Evolutionary conservation across 345 rosid species (phyloP).

Genomic region (Populus pruinosa): DNA sequence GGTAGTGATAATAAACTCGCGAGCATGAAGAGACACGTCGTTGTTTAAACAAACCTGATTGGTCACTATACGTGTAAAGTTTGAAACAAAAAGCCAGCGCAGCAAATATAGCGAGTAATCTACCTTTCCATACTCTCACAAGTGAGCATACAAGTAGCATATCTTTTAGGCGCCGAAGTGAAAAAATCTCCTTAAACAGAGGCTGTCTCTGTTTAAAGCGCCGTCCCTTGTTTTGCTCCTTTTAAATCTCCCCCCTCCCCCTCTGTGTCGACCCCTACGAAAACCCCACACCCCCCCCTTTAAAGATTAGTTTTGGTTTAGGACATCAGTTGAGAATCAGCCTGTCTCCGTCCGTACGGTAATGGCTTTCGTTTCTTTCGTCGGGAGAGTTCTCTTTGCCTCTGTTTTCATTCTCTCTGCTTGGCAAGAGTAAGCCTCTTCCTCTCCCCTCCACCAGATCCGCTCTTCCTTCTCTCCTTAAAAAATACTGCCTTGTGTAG

Average conservation of each 20-base stretch:
- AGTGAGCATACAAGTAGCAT: background rate
- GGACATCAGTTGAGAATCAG: background rate
- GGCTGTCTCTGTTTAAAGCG: slow-evolving; percentile 6
- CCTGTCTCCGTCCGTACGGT: background rate
- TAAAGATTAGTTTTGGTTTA: background rate
- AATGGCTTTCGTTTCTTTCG: slow-evolving; percentile 44
- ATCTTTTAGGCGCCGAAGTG: background rate
- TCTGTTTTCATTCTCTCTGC: slow-evolving; percentile 72
- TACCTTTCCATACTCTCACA: background rate
- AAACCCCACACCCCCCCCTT: no score
- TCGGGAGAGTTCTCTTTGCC: slow-evolving; percentile 66
- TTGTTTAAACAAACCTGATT: slow-evolving; percentile 8
- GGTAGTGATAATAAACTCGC: background rate
- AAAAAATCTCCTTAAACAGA: background rate
- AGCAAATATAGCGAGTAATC: slow-evolving; percentile 2
- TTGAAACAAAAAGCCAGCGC: background rate
- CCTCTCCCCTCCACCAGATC: slow-evolving; percentile 1
- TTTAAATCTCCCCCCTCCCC: background rate
- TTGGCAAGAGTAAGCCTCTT: slow-evolving; percentile 56
- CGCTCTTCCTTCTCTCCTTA: no score
- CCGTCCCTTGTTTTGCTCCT: slow-evolving; percentile 15
- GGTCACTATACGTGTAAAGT: slow-evolving; percentile 29
- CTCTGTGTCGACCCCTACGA: slow-evolving; percentile 6
- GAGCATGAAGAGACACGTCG: background rate
- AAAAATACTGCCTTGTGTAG: background rate